Evolutionary conservation across 2,329 filamentous ascomycete genomes (phyloP), one percentile per base, ranked within the genome.

Genomic region (Trichophyton equinum): DNA sequence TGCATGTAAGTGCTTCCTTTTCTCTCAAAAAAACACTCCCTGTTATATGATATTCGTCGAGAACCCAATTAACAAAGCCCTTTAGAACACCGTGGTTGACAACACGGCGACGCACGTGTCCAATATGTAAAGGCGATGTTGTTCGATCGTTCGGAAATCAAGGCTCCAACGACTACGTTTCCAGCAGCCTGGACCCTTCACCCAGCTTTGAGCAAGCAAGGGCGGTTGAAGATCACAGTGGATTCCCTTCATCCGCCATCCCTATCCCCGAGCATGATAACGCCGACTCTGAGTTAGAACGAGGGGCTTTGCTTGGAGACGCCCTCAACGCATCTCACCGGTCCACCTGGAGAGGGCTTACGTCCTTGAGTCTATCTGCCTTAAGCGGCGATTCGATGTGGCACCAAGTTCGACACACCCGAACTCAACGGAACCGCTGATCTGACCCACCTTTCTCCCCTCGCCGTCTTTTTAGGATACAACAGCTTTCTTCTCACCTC

Each of bases 101-200:
- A 0, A 97, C 91, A 15, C 86, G 92, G 57, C 87, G 94, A 65
- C 86, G 94, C 64, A 99, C 94, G n/a, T 99, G 94, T 69, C 94
- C 94, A 0, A 97, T 99, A 63, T 99, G 94, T 78, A 99, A 99
- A 77, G 91, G 91, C 57, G 94, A 99, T 71, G 94, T 99, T 40
- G 92, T 99, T 15, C 74, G 77, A 49, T 78, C 77, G 1, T 70
- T 90, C 44, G 64, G 63, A 11, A 27, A 59, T 4, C 36, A 49
- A 27, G 42, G 55, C 13, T 59, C 61, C 38, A 61, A 60, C 49
- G 36, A 46, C 15, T 22, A 44, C 0, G 49, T 36, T 13, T 27
- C 51, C 49, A 62, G 66, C 36, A 67, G 74, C 30, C 70, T 73
- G 36, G 75, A 78, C 49, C 70, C 74, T 25, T 74, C 75, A 18